Conservation (phyloP, 2,329 filamentous ascomycete genomes). For the Epichloe glyceriae region DNA sequence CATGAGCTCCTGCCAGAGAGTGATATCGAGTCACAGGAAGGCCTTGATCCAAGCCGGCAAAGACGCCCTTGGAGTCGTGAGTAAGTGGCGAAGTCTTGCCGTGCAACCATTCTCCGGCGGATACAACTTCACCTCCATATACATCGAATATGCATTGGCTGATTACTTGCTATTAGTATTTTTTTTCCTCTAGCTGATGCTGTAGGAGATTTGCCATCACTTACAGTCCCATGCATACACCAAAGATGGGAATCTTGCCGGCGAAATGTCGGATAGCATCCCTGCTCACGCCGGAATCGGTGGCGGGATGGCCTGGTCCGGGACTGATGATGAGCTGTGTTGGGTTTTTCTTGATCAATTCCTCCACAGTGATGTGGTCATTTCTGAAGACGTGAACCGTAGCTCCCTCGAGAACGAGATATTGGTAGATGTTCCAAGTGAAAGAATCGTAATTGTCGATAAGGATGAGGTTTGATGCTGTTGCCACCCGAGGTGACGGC, state of each 20-base stretch:
- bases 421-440: conserved; percentile 99
- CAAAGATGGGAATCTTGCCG: conserved; percentile 87
- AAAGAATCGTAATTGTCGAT: conserved; percentile 99
- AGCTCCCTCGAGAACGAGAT: conserved; percentile 90
- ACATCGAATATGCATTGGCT: conserved; percentile 92
- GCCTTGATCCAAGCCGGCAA: conserved; percentile 63
- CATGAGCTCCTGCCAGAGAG: conserved; percentile 83
- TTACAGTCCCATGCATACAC: conserved; percentile 97
- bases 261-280: conserved; percentile 83
- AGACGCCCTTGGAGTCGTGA: conserved; percentile 88
- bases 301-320: conserved; percentile 82
- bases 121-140: conserved; percentile 82
- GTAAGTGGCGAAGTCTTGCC: conserved; percentile 88
- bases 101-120: conserved; percentile 90
- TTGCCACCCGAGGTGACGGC: conserved; percentile 57
- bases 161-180: background rate
- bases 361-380: conserved; percentile 76
- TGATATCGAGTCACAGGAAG: conserved; percentile 91
- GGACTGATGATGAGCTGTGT: conserved; percentile 93
- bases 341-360: conserved; percentile 70
- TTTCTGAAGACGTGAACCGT: conserved; percentile 83
- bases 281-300: conserved; percentile 86
- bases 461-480: conserved; percentile 79
- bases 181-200: background rate
- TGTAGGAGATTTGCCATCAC: conserved; percentile 18